Base-by-base conservation (phyloP, 495 filamentous ascomycete genomes). In the Cercophora sp. region DNA sequence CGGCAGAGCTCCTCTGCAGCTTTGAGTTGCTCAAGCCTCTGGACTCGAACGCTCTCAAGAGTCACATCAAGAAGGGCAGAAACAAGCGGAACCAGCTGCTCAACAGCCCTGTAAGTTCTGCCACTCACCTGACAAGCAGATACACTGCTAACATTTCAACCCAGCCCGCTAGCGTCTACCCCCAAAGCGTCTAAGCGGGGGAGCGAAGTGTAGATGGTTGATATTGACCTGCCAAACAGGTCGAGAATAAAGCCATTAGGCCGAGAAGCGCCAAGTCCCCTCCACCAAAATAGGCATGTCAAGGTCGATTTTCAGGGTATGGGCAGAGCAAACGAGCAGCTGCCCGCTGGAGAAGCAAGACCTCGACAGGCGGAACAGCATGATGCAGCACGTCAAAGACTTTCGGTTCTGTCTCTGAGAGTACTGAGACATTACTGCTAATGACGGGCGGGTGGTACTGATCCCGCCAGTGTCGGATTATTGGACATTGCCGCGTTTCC, bases 51-150 rank as follows among this genome's bases (percentile, higher is more conserved):
- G 92, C 91, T 27, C 72, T 99, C 58, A 99, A 99, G 79, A 96
- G 85, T 60, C 94, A 97, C 67, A 99, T 99, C 74, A 99, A 99
- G 80, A 97, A 96, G 74, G 88, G 90, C 44, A 82, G 92, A 31
- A 95, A 88, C 68, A 91, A 92, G 79, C 69, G 79, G 13, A 86
- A 93, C 70, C 91, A 82, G 67, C 91, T 95, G 81, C 76, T 96
- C 34, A 95, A 90, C 75, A 94, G 89, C 74, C 91, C 91, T 64
- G 89, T 95, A 83, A 73, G 83, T 82, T 48, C 36, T 46, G 11
- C 20, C 10, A 8, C 59, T 56, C 40, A 53, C 55, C 16, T 35
- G 3, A 10, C 23, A 4, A 15, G 22, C 44, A 11, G 10, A n/a
- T 5, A 39, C 5, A 34, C 34, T n/a, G 16, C 56, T 67, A 56